Evolutionary conservation across 1,284 basidiomycete species (phyloP), one percentile per base, ranked within the genome.

Genomic region (Mycosarcoma mackinlayi): DNA sequence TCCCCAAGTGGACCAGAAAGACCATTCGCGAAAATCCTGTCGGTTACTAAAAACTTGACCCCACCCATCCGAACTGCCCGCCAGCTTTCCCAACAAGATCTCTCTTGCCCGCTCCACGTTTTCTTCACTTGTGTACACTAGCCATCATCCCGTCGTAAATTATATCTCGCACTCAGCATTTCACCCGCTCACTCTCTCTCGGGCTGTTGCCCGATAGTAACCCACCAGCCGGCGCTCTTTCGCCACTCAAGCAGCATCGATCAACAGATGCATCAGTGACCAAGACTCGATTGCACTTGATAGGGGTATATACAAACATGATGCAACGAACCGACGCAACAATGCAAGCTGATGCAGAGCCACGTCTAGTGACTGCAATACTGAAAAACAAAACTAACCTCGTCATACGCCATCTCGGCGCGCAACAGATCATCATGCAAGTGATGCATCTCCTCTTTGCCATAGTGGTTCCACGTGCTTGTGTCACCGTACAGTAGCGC

Each of bases 391-490:
- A 83, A 83, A 19, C 84, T 84, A 8, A 98, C 91, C 73, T 95
- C 92, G 10, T 89, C 88, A 40, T 89, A 79, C 4, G 90, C 92
- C 44, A 91, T 87, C 83, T 99, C 96, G 0, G 93, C 93, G 13
- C 96, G 88, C 38, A 99, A 85, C 44, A 98, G 86, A 81, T 98
- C 95, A 78, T 99, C 96, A 79, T 99, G 95, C 78, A 97, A 92
- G 75, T 90, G 90, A 81, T 89, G 89, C 60, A 99, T 85, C 81
- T 97, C 92, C 0, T 84, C 84, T 75, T 95, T 96, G 1, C 91
- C 91, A 80, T 92, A 94, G 82, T 99, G 96, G 83, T 99, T 98
- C 96, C 95, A 98, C 92, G 94, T 93, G 90, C 92, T 95, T 7
- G 92, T 92, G 83, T 99, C 95, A 31, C 96, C 96, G 75, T 98